phyloP scores from a whole-genome alignment of 352 stramenopile species.

The Phytopythium boreale region DNA sequence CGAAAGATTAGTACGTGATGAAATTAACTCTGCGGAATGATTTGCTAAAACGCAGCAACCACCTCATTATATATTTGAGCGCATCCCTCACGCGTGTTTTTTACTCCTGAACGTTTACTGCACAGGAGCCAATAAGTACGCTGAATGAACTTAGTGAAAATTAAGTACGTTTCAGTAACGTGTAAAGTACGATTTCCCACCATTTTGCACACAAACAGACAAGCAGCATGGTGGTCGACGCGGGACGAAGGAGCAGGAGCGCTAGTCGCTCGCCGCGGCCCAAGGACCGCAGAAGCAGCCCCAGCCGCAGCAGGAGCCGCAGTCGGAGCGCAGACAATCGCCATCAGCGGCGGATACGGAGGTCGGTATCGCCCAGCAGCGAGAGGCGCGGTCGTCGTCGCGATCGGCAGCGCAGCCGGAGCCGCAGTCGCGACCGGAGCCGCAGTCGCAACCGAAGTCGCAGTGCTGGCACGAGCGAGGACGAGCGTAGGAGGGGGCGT shows the following conservation, averaged over 20 bases:
- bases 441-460: constrained; percentile 1
- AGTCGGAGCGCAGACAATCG: background rate
- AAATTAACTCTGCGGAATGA: constrained; percentile 68
- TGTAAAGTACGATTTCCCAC: background rate
- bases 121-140: background rate
- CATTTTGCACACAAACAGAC: background rate
- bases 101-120: background rate
- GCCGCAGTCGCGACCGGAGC: constrained; percentile 1
- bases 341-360: constrained; percentile 8
- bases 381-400: constrained; percentile 8
- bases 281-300: constrained; percentile 1
- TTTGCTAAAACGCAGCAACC: background rate
- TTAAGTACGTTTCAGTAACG: background rate
- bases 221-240: background rate
- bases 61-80: background rate
- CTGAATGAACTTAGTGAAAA: background rate
- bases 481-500: background rate
- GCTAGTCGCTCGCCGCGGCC: background rate
- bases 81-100: background rate
- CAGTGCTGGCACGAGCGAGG: background rate
- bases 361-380: constrained; percentile 11
- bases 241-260: background rate
- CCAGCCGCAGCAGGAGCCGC: constrained; percentile 17
- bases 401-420: constrained; percentile 10
- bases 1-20: constrained; percentile 90